phyloP scores from a whole-genome alignment of 179 eudicot species.

The Beta lomatogona region DNA sequence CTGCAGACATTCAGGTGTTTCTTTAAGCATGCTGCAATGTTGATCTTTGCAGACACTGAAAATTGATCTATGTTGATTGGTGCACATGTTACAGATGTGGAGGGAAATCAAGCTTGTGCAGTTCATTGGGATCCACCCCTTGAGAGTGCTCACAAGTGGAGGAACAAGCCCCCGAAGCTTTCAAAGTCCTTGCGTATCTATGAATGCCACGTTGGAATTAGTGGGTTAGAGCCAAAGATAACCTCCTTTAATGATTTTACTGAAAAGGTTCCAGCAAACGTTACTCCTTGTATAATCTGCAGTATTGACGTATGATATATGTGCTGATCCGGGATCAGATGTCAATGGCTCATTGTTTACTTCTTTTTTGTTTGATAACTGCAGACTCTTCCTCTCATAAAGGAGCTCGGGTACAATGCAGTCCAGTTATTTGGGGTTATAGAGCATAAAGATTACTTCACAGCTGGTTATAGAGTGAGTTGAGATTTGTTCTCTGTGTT shows the following conservation, averaged over 20 bases:
- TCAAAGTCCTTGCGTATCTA: constrained; percentile 88
- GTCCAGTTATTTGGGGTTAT: constrained; percentile 87
- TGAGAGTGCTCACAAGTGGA: constrained; percentile 76
- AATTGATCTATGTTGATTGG: constrained; percentile 2
- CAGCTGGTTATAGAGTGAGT: constrained; percentile 97
- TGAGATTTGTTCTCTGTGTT: constrained; percentile 3
- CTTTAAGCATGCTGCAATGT: constrained; percentile 3
- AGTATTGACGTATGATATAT: constrained; percentile 8
- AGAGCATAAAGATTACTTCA: constrained; percentile 97
- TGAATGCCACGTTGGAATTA: constrained; percentile 94
- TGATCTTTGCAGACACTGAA: constrained; percentile 13
- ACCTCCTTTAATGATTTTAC: constrained; percentile 80
- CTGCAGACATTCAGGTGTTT: neutral
- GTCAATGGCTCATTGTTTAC: constrained; percentile 5
- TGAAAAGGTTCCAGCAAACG: constrained; percentile 53
- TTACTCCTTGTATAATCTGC: constrained; percentile 17
- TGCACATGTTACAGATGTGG: constrained; percentile 46
- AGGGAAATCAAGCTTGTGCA: constrained; percentile 78
- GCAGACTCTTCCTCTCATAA: constrained; percentile 84
- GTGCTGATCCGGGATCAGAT: neutral
- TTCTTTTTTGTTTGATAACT: constrained; percentile 7
- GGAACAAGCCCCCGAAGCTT: constrained; percentile 55
- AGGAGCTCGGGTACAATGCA: constrained; percentile 90
- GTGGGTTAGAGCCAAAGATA: constrained; percentile 77
- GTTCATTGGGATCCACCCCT: constrained; percentile 98